Evolutionary conservation across 2,329 filamentous ascomycete genomes (phyloP).

Genomic region (Aaosphaeria arxii): DNA sequence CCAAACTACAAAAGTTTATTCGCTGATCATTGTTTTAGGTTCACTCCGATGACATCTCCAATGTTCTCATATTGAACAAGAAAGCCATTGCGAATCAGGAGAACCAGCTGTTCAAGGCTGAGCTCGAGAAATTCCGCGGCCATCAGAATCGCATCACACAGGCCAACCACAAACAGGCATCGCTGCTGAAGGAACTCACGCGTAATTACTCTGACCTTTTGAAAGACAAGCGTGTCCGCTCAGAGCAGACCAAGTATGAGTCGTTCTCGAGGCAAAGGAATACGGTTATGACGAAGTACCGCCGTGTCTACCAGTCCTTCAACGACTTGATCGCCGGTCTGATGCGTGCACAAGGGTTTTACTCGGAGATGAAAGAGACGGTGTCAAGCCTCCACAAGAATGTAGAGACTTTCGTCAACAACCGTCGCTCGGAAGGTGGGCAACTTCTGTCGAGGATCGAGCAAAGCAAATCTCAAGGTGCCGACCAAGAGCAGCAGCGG

Average conservation of each 20-base stretch:
- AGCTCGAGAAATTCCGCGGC: conserved; percentile 94
- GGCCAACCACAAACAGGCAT: conserved; percentile 91
- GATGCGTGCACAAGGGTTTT: conserved; percentile 86
- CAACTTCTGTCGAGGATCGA: conserved; percentile 88
- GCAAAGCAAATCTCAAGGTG: conserved; percentile 66
- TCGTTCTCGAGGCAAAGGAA: conserved; percentile 78
- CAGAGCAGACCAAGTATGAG: conserved; percentile 96
- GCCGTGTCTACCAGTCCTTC: conserved; percentile 88
- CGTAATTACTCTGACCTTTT: conserved; percentile 80
- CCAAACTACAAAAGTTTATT: neutral
- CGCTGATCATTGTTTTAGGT: conserved; percentile 54
- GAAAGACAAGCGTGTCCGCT: conserved; percentile 88
- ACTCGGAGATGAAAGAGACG: conserved; percentile 92
- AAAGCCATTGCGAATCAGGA: conserved; percentile 94
- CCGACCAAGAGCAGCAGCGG: conserved; percentile 82
- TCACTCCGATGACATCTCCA: conserved; percentile 95
- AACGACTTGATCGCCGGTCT: conserved; percentile 84
- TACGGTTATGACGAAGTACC: conserved; percentile 80
- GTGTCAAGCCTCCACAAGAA: conserved; percentile 92
- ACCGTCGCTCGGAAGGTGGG: conserved; percentile 84
- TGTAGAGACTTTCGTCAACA: conserved; percentile 95
- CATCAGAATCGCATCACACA: conserved; percentile 89
- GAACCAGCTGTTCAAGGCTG: conserved; percentile 85
- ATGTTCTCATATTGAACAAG: conserved; percentile 95
- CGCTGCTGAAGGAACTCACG: conserved; percentile 92